Evolutionary conservation across 2,329 filamentous ascomycete species (phyloP), one percentile per base, ranked within the genome.

Genomic region (Fusarium paranaense): DNA sequence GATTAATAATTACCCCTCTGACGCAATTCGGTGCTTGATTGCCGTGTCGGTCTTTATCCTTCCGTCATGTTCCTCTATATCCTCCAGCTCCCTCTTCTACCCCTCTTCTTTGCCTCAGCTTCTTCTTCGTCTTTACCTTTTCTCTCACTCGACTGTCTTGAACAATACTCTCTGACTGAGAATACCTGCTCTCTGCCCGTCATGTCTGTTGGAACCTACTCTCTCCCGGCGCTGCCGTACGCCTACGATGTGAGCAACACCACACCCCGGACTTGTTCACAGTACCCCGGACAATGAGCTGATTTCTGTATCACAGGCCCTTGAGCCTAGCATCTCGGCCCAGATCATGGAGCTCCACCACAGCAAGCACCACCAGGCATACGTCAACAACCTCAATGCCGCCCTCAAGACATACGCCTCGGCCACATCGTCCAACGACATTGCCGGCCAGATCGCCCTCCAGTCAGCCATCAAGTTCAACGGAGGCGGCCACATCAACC

Each of bases 401-500:
- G 90, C 91, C 0, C 85, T 94, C 62, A 84, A 87, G 78, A 87
- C 88, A 16, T 91, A 93, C 72, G 84, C 87, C 61, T 82, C 86
- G 6, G 90, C 92, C 18, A 84, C 88, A 4, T 81, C 86, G 27
- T 83, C 87, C 45, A 86, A 87, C 73, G 90, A 94, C 75, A 87
- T 94, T 63, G 85, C 89, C 6, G 84, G 87, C 5, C 91, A 94
- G 76, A 89, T 95, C 65, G 85, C 89, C 20, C 87, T 94, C n/a
- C 91, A 93, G 77, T 85, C 88, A 20, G 89, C 89, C 71, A 91
- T 97, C 85, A 93, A 93, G 79, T 98, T 97, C 89, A 94, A 97
- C 82, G 95, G 93, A 58, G 95, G 95, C 50, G 95, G 95, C 8
- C 95, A 98, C 86, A 92, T 97, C 84, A 98, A 98, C 86, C 95